Base-by-base conservation (phyloP, 768 basidiomycete genomes). In the Boletus sp. region DNA sequence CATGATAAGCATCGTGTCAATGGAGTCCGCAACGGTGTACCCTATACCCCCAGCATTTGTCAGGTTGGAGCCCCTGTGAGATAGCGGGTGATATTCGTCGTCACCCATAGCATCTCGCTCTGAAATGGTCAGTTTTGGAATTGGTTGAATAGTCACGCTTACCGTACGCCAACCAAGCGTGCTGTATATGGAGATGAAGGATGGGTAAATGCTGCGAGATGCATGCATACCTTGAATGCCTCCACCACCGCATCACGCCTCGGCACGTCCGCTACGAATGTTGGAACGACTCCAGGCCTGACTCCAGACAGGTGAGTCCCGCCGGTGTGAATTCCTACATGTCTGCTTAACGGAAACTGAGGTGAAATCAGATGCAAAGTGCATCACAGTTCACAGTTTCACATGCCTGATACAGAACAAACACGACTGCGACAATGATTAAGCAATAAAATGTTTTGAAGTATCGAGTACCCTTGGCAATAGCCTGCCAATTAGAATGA, bases 71-170 rank as follows among this genome's bases (percentile, higher is more conserved):
- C 95, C 95, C 29, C 73, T 74, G 48, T 79, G 79, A 51, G 81
- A 81, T 24, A 98, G 79, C 0, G 95, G 94, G 65, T 96, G 92
- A 65, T 93, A 97, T 71, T 96, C 92, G 75, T 97, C 94, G 54
- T 81, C 81, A 1, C 94, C 94, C 84, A 92, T 94, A 2, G 94
- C 94, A 69, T 97, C 86, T 46, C 84, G 76, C 75, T 94, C 93
- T 94, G 74, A 44, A 30, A 49, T 10, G 48, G 48, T 64, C 50
- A 69, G 32, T 54, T 51, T 56, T 47, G 52, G 48, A 51, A 47
- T 12, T 40, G 8, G 50, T 18, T 35, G 48, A 7, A 46, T n/a
- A 7, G 18, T 56, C 71, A 76, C 52, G 14, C 63, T 29, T 58
- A 92, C 91, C 92, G 67, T 95, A 95, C 30, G 91, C 89, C 56